Evolutionary conservation across 345 rosid species (phyloP).

Genomic region (Gossypium anomalum): DNA sequence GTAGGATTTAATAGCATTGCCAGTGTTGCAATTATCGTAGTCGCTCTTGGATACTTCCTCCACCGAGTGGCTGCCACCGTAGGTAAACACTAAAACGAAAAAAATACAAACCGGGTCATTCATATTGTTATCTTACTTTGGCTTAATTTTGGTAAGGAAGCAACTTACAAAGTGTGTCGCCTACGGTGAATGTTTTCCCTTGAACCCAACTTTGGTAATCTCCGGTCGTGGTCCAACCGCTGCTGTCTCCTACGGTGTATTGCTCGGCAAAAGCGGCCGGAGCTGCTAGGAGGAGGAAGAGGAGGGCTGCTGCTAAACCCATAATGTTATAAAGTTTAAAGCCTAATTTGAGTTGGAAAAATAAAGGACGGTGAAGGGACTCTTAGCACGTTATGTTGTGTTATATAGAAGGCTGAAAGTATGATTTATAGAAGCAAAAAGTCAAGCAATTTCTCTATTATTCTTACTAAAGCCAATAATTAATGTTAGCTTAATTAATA

Average conservation of each 20-base stretch:
- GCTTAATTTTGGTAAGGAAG: no score
- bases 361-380: neutral
- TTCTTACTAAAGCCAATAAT: neutral
- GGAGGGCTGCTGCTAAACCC: constrained; percentile 28
- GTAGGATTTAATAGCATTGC: constrained; percentile 25
- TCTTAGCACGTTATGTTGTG: neutral
- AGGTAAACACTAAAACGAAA: constrained; percentile 32
- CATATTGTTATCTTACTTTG: no score
- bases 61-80: constrained; percentile 30
- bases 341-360: neutral
- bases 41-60: constrained; percentile 28
- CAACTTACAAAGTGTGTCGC: constrained; percentile 41
- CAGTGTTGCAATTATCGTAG: constrained; percentile 31
- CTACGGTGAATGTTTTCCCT: constrained; percentile 38
- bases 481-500: neutral
- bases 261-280: constrained; percentile 34
- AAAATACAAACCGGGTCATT: no score
- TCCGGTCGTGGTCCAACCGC: constrained; percentile 32
- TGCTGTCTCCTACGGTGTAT: constrained; percentile 34
- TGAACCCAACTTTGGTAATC: constrained; percentile 33
- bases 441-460: neutral
- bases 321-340: neutral
- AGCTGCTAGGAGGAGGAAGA: constrained; percentile 26
- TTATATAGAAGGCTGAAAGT: constrained; percentile 19
- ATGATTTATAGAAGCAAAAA: constrained; percentile 1